Base-by-base conservation (phyloP, 768 basidiomycete species). In the Amanita molliuscula region DNA sequence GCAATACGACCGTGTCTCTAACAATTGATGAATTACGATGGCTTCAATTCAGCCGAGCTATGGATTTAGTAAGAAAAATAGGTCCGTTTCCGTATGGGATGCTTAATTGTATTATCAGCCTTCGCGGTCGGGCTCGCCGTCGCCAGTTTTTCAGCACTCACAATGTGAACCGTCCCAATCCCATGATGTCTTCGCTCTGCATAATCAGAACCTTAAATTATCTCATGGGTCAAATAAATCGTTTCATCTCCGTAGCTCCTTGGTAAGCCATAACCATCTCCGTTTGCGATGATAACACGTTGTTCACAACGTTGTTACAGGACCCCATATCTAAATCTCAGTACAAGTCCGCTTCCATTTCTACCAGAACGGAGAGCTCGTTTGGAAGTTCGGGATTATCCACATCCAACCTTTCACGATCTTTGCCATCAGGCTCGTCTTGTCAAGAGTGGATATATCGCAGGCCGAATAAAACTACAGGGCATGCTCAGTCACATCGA, bases 371-470 rank as follows among this genome's bases (percentile, higher is more conserved):
- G 6, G 35, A 25, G 8, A 21, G 6, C 15, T 13, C 20, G 35
- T 26, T 25, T 9, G 4, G 23, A 7, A 1, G 10, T 8, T 21
- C 11, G 23, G 15, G 21, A 15, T 47, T 23, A 48, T 33, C 63
- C 25, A 58, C 56, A 36, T 58, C 52, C 44, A 59, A 47, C 25
- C 51, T 35, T 49, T 52, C 36, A 54, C 52, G 48, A 23, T 20
- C 48, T 15, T 10, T 42, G 28, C 11, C 28, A 35, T 34, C 29
- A 18, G 15, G 42, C 40, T 56, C 62, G 42, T 58, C 64, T 35
- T 64, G 63, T 29, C 67, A 68, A 18, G 71, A 74, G 56, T 76
- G 75, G 75, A 65, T 76, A 41, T 73, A 75, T 55, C 70, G 75
- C 38, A 67, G 64, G 28, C 69, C 72, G 41, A 70, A 65, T 56